phyloP scores from a whole-genome alignment of 2,329 filamentous ascomycete genomes.

The Purpureocillium takamizusanense region DNA sequence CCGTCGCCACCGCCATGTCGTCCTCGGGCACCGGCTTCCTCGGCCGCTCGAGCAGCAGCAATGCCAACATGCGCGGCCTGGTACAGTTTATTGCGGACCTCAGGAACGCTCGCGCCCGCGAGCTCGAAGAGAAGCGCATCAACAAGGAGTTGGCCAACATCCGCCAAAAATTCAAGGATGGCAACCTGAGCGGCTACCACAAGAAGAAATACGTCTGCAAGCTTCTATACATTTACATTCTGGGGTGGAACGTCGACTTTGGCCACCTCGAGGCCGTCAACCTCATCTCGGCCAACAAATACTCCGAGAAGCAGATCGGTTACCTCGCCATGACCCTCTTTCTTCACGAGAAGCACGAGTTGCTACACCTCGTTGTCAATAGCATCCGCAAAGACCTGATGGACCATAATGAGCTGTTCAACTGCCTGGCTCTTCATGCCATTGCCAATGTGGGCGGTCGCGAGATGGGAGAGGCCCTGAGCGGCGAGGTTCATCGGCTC shows the following conservation, averaged over 20 bases:
- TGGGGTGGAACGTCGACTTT: slow-evolving; percentile 98
- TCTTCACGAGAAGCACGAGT: slow-evolving; percentile 92
- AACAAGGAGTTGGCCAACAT: slow-evolving; percentile 99
- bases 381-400: slow-evolving; percentile 94
- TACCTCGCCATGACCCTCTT: slow-evolving; percentile 97
- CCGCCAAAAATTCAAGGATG: slow-evolving; percentile 95
- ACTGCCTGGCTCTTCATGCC: slow-evolving; percentile 90
- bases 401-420: slow-evolving; percentile 94
- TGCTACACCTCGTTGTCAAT: slow-evolving; percentile 93
- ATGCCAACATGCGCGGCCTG: slow-evolving; percentile 68
- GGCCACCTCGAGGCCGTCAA: slow-evolving; percentile 97
- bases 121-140: slow-evolving; percentile 97
- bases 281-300: slow-evolving; percentile 91
- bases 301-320: slow-evolving; percentile 98
- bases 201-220: slow-evolving; percentile 99
- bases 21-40: slow-evolving; percentile 52
- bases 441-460: slow-evolving; percentile 95
- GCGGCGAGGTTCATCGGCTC: slow-evolving; percentile 82
- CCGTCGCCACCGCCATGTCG: slow-evolving; percentile 35
- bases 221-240: slow-evolving; percentile 96
- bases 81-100: slow-evolving; percentile 98
- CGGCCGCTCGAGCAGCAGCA: slow-evolving; percentile 55
- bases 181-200: slow-evolving; percentile 88
- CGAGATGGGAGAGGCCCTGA: slow-evolving; percentile 94
- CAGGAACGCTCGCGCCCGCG: slow-evolving; percentile 85